phyloP scores from a whole-genome alignment of 2,329 filamentous ascomycete genomes.

The Chaetomium olivaceum region DNA sequence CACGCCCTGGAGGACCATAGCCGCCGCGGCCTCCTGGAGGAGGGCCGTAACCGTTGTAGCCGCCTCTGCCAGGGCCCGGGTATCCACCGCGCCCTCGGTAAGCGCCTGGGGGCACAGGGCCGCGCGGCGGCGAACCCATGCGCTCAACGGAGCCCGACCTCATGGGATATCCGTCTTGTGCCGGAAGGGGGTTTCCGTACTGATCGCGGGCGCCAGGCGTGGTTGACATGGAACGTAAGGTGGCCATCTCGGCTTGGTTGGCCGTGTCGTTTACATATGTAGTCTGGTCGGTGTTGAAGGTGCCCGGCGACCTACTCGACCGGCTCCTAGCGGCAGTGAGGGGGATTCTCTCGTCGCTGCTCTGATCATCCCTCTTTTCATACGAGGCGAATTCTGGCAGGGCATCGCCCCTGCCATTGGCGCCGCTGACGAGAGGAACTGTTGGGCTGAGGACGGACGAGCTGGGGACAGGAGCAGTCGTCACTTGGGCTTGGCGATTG shows the following conservation, averaged over 20 bases:
- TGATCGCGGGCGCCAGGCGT: conserved; percentile 50
- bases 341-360: conserved; percentile 70
- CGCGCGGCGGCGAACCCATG: conserved; percentile 55
- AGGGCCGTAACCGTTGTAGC: conserved; percentile 45
- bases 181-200: conserved; percentile 61
- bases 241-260: conserved; percentile 40
- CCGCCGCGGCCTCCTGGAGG: conserved; percentile 39
- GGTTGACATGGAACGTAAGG: conserved; percentile 40
- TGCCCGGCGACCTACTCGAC: conserved; percentile 56
- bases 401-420: conserved; percentile 52
- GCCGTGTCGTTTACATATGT: conserved; percentile 40
- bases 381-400: conserved; percentile 63
- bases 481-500: conserved; percentile 63
- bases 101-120: conserved; percentile 38
- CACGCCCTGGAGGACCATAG: conserved; percentile 37
- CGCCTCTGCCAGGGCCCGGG: conserved; percentile 43
- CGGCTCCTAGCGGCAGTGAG: conserved; percentile 63
- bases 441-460: conserved; percentile 56
- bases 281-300: conserved; percentile 42
- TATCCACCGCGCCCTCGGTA: conserved; percentile 56
- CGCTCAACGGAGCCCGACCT: conserved; percentile 51
- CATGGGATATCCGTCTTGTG: conserved; percentile 49
- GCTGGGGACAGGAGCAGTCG: conserved; percentile 42
- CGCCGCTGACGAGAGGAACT: conserved; percentile 57
- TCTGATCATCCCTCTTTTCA: conserved; percentile 63